Evolutionary conservation across 2,329 filamentous ascomycete species (phyloP), one percentile per base, ranked within the genome.

Genomic region (Paecilomyces formosus): DNA sequence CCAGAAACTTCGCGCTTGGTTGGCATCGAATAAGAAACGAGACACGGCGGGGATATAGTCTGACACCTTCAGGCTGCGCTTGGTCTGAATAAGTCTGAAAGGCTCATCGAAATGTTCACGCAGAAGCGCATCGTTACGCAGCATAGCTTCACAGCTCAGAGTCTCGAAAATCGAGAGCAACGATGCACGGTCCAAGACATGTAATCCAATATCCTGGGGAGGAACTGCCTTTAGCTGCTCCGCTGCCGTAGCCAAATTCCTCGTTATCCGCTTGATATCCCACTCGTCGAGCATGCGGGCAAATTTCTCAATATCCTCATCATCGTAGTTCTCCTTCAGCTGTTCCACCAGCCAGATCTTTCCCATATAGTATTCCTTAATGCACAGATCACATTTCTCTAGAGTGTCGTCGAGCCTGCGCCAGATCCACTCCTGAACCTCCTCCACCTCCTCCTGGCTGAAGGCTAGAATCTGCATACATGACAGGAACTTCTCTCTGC

Each of bases 81-180:
- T 92, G 13, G 85, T 85, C 72, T 93, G 90, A 1, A 95, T 85
- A 22, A 91, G 82, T 64, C 85, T 81, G 71, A 97, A 97, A 11
- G 95, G 90, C 64, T 82, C 85, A 70, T 96, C 89, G 70, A 97
- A 96, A 63, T 86, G 81, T 28, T 77, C 66, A 57, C 74, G 69
- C 22, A 88, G 72, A 21, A 81, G 73, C 18, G 76, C 72, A 57
- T 84, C 81, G 62, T 82, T 79, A 22, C 77, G 74, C 61, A 97
- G 79, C 69, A 95, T 91, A 0, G 88, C 82, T 64, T 92, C 85
- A 72, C 89, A 96, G 71, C 92, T 96, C 55, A 97, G 78, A 0
- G 89, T 88, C 72, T 97, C 93, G 66, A 95, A 96, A 30, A 97
- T 84, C 11, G 90, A 88, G 59, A 94, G 83, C 55, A 95, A 83